Evolutionary conservation across 148 eudicot species (phyloP), one percentile per base, ranked within the genome.

Genomic region (Nepenthes gracilis): DNA sequence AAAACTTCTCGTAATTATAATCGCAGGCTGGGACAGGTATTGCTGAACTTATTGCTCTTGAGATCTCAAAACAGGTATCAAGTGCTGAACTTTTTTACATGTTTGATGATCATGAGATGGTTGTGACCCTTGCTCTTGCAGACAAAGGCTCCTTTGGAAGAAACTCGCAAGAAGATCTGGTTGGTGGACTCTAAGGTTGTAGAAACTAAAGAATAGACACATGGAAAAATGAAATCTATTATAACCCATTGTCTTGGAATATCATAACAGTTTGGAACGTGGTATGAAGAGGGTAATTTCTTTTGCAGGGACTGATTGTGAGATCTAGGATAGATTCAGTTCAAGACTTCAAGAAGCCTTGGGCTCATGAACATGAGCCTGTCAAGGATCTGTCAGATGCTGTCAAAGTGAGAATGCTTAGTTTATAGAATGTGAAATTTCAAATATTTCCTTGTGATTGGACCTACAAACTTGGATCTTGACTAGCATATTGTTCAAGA

Each of bases 21-120:
- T 64, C 72, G 72, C 85, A 92, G 98, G 96, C 98, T 5, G 96
- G 98, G 40, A 92, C 98, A 35, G 98, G 98, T 53, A 92, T 88
- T 64, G 98, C 98, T 43, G 96, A 88, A 71, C 96, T 92, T 58
- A 92, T 92, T 60, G 96, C 98, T 53, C 83, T 80, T 61, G 94
- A 85, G 83, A 83, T 92, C 79, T 88, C 94, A 55, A 92, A 80
- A 70, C 85, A 84, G 96, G 98, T 92, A 71, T 61, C 48, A 1
- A 57, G 45, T 8, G 43, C 9, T 36, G 2, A 3, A 12, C 32
- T 7, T 56, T 11, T 49, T 12, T 11, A 6, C 53, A 49, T 49
- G 53, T 49, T 49, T n/a, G 15, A 49, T 3, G 13, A 11, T 6
- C 11, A 49, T 49, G 53, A 5, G 15, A 49, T 10, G 53, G 15